These are phyloP conservation scores for Actinomortierella ambigua DNA, from an alignment of 371 early-diverging fungal species.

Conservation along the genomic window DNA sequence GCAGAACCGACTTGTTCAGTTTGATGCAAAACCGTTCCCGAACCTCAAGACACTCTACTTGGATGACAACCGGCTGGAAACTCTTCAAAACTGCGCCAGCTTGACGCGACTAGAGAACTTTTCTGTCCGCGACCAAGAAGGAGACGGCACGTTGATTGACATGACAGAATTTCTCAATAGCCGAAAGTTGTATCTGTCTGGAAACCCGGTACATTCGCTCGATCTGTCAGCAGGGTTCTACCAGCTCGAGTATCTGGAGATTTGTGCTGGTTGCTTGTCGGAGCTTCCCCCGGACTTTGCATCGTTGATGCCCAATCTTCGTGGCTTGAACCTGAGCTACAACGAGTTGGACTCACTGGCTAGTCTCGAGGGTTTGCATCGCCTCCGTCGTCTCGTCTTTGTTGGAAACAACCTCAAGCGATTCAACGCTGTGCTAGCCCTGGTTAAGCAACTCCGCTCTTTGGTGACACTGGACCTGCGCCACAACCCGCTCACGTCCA, in stretches of 20 bases:
- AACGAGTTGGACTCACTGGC: constrained; percentile 56
- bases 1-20: constrained; percentile 52
- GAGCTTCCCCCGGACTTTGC: constrained; percentile 54
- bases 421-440: constrained; percentile 41
- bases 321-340: constrained; percentile 53
- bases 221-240: constrained; percentile 51
- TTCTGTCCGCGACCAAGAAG: constrained; percentile 61
- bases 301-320: constrained; percentile 55
- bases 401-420: constrained; percentile 57
- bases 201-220: constrained; percentile 50
- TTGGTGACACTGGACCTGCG: constrained; percentile 55
- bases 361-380: constrained; percentile 50
- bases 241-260: constrained; percentile 57
- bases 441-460: constrained; percentile 48
- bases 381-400: constrained; percentile 53
- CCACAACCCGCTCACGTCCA: constrained; percentile 41
- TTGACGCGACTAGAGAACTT: constrained; percentile 52
- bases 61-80: constrained; percentile 57
- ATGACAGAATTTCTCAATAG: constrained; percentile 52
- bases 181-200: constrained; percentile 60
- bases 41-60: constrained; percentile 55
- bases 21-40: constrained; percentile 55
- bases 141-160: constrained; percentile 52
- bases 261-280: constrained; percentile 54
- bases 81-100: constrained; percentile 49